phyloP scores from a whole-genome alignment of 2,329 filamentous ascomycete species.

The Colletotrichum filicis region DNA sequence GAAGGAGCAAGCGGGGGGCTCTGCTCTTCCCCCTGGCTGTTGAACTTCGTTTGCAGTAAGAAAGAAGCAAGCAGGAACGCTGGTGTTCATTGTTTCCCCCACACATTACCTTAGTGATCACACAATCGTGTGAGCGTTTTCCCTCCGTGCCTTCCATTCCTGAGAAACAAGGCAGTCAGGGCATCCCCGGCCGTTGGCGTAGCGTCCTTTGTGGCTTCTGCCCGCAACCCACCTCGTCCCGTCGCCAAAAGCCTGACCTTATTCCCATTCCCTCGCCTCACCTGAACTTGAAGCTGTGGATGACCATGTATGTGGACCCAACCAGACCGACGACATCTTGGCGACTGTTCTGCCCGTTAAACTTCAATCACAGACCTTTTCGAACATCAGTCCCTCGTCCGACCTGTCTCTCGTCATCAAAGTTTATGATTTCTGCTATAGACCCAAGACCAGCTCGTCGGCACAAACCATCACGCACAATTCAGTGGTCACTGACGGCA shows the following conservation, averaged over 20 bases:
- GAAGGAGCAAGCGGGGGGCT: neutral
- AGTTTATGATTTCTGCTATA: neutral
- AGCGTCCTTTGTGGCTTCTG: neutral
- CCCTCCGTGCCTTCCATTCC: neutral
- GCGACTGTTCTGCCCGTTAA: neutral
- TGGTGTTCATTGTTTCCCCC: neutral
- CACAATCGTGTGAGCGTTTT: neutral
- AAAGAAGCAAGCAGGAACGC: neutral
- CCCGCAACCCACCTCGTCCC: neutral
- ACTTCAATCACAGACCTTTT: conserved; percentile 6
- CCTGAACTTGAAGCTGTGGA: conserved; percentile 32
- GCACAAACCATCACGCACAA: neutral
- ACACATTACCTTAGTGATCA: neutral
- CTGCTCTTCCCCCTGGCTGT: neutral
- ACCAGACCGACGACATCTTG: neutral
- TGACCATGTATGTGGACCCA: neutral
- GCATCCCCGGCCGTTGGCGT: conserved; percentile 7
- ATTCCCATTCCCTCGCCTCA: conserved; percentile 4
- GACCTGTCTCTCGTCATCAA: neutral
- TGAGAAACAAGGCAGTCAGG: neutral
- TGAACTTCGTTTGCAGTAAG: conserved; percentile 8
- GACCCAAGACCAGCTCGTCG: neutral
- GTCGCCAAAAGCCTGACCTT: neutral
- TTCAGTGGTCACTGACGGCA: conserved; percentile 15
- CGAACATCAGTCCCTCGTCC: neutral